Percentiles rank a stretch among this genome's conserved stretches.
phyloP scores from a whole-genome alignment of 1,284 basidiomycete species.

The Cutaneotrichosporon mucoides region DNA sequence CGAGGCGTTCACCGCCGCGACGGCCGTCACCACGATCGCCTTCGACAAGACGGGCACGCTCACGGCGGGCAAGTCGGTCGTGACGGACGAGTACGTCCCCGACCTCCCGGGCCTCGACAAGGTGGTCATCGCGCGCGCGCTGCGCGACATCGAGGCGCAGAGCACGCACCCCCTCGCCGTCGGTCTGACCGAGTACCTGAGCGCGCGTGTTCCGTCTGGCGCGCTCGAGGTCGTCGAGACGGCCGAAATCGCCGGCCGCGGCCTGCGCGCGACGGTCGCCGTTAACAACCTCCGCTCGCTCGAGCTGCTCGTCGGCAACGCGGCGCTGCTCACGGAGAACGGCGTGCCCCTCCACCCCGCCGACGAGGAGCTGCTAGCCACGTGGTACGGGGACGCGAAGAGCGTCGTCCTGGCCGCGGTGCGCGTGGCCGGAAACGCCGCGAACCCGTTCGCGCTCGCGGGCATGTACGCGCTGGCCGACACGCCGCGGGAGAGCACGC shows the following conservation, averaged over 20 bases:
- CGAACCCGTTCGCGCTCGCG: conserved; percentile 6
- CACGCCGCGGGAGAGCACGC: conserved; percentile 73
- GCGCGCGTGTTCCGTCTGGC: conserved; percentile 58
- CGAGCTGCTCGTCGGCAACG: conserved; percentile 55
- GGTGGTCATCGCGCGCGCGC: background rate
- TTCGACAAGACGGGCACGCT: conserved; percentile 98
- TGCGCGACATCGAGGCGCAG: conserved; percentile 75
- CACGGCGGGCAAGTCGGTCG: conserved; percentile 63
- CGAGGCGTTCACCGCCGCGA: conserved; percentile 85
- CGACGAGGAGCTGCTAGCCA: conserved; percentile 54
- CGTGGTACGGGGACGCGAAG: conserved; percentile 65
- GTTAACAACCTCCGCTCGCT: conserved; percentile 48
- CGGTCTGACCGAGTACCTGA: conserved; percentile 71
- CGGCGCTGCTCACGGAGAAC: conserved; percentile 20
- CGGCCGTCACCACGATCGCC: conserved; percentile 72
- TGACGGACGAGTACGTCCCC: conserved; percentile 35
- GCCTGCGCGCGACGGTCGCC: conserved; percentile 66
- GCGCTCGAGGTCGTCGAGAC: conserved; percentile 57
- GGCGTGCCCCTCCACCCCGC: conserved; percentile 23
- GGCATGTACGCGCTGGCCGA: conserved; percentile 68
- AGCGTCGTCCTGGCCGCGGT: conserved; percentile 81
- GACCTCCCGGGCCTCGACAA: conserved; percentile 32
- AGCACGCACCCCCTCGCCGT: conserved; percentile 96
- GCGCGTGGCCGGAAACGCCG: conserved; percentile 28
- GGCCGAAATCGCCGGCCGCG: conserved; percentile 83